Percentiles rank a stretch among this genome's conserved stretches.
phyloP scores from a whole-genome alignment of 2,329 filamentous ascomycete species.

The Grosmannia serpens region DNA sequence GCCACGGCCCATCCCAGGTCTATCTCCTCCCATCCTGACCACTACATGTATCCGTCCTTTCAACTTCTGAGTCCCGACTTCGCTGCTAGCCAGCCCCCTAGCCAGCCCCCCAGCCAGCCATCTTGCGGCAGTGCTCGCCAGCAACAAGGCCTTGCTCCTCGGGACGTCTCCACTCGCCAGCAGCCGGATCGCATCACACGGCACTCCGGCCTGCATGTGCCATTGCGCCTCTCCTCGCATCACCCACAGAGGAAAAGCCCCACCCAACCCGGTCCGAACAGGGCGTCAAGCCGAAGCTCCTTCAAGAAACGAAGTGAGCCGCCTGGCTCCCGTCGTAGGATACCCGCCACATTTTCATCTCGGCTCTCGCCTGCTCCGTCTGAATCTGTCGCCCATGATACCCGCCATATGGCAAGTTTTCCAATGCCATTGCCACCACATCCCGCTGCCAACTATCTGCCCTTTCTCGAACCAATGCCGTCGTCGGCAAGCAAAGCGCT shows the following conservation, averaged over 20 bases:
- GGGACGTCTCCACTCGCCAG: not conserved
- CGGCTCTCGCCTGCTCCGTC: not conserved
- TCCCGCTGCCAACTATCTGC: constrained; percentile 1
- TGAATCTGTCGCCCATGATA: not conserved
- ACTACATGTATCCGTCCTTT: not conserved
- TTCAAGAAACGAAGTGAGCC: not conserved
- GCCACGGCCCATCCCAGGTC: not conserved
- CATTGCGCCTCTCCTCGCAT: no score
- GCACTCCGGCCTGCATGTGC: no score
- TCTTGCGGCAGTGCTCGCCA: not conserved
- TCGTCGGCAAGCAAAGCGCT: not conserved
- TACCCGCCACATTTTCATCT: not conserved
- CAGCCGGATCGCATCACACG: not conserved
- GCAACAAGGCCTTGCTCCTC: not conserved
- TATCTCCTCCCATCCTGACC: not conserved
- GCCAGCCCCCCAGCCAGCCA: not conserved
- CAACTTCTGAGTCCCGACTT: not conserved
- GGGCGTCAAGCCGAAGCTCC: not conserved
- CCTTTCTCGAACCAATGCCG: not conserved
- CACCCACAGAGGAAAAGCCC: no score
- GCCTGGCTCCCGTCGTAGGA: not conserved
- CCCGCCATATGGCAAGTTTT: not conserved
- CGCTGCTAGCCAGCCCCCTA: not conserved
- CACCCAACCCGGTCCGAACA: not conserved
- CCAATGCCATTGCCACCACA: not conserved